Evolutionary conservation across 2,329 filamentous ascomycete genomes (phyloP).

Genomic region (Raffaelea albimanens): DNA sequence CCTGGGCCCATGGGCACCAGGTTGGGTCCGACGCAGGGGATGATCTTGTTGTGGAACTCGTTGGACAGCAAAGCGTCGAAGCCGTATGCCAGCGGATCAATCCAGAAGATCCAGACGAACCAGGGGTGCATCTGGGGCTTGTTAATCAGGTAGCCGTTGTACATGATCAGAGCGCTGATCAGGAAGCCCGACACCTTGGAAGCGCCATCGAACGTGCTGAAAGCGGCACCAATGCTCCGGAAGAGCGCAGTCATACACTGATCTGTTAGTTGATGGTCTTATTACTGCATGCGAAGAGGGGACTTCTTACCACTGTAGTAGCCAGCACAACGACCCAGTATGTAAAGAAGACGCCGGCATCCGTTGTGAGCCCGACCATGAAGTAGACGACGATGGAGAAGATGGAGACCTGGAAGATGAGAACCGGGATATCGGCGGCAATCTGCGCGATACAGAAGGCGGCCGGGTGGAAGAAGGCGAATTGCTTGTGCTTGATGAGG

Average conservation of each 20-base stretch:
- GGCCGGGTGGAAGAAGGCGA: conserved; percentile 43
- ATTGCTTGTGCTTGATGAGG: conserved; percentile 40
- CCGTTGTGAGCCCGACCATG: conserved; percentile 60
- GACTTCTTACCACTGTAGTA: conserved; percentile 38
- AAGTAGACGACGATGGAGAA: conserved; percentile 72
- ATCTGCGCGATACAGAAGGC: conserved; percentile 50
- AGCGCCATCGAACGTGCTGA: conserved; percentile 48
- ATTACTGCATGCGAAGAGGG: too few relatives aligned
- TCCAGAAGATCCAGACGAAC: conserved; percentile 57
- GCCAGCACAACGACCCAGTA: conserved; percentile 46
- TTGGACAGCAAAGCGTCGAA: conserved; percentile 51
- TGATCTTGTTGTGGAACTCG: conserved; percentile 47
- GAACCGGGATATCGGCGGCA: conserved; percentile 48
- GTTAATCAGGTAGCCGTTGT: conserved; percentile 56
- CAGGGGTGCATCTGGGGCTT: conserved; percentile 48
- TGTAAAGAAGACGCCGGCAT: conserved; percentile 58
- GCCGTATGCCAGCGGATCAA: conserved; percentile 55
- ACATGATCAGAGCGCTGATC: conserved; percentile 55
- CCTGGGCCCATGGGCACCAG: conserved; percentile 37
- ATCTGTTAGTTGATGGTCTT: conserved; percentile 31
- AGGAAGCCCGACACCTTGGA: conserved; percentile 34
- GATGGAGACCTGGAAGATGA: conserved; percentile 53
- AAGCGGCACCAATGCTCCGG: conserved; percentile 47
- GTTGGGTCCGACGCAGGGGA: conserved; percentile 33
- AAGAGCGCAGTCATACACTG: conserved; percentile 44